phyloP scores from a whole-genome alignment of 1,139 yeast genomes.

The Petasospora fabianii region DNA sequence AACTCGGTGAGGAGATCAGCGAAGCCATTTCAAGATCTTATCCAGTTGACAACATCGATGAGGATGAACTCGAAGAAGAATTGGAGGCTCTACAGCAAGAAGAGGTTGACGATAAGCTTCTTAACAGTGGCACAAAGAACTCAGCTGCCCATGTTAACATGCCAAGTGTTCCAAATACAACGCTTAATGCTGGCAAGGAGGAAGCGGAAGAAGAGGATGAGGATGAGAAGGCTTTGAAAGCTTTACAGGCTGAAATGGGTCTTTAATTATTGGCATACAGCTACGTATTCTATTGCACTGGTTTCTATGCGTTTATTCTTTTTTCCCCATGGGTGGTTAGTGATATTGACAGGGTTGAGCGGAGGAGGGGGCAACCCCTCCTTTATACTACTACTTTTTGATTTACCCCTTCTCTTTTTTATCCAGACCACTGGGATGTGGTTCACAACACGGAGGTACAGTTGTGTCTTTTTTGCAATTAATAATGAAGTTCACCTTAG shows the following conservation, averaged over 20 bases:
- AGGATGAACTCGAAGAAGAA: conserved; percentile 87
- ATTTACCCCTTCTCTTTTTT: too few species aligned
- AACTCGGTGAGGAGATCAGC: conserved; percentile 89
- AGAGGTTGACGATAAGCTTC: conserved; percentile 57
- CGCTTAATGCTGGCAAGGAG: conserved; percentile 30
- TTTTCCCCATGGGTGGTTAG: too few species aligned
- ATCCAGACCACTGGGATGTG: too few species aligned
- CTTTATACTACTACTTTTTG: too few species aligned
- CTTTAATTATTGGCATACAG: too few species aligned
- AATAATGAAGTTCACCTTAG: too few species aligned
- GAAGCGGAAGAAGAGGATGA: conserved; percentile 76
- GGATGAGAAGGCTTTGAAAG: conserved; percentile 88
- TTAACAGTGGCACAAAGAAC: conserved; percentile 41
- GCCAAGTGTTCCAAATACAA: conserved; percentile 39
- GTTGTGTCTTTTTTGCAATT: too few species aligned
- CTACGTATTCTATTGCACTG: too few species aligned
- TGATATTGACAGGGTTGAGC: too few species aligned
- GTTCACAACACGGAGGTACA: too few species aligned
- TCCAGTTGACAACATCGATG: conserved; percentile 66
- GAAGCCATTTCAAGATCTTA: conserved; percentile 92
- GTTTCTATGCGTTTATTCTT: too few species aligned
- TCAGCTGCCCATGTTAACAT: conserved; percentile 25
- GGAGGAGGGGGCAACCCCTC: too few species aligned
- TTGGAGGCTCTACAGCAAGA: conserved; percentile 86
- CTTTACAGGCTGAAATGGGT: conserved; percentile 94